Evolutionary conservation across 176 grass and related monocot genomes (phyloP).

Genomic region (bread wheat (Triticum aestivum)): IWGSC_CS_RefSeq_v2.1 NC_057802.1:30004158-30004657

Average conservation of each 20-base stretch:
- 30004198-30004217: not conserved
- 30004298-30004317: slow-evolving; percentile 35
- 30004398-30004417: slow-evolving; percentile 8
- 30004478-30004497: not conserved
- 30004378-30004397: slow-evolving; percentile 32
- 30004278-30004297: slow-evolving; percentile 24
- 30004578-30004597: not conserved
- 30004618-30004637: not conserved
- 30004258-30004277: slow-evolving; percentile 32
- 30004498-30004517: slow-evolving; percentile 23
- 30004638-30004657: not conserved
- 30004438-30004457: slow-evolving; percentile 16
- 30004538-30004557: slow-evolving; percentile 4
- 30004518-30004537: slow-evolving; percentile 11
- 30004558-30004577: not conserved
- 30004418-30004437: slow-evolving; percentile 29
- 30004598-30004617: not conserved
- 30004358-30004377: not conserved
- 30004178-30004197: slow-evolving; percentile 3
- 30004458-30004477: slow-evolving; percentile 20
- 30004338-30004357: not conserved
- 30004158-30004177: not conserved
- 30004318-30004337: slow-evolving; percentile 29
- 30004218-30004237: rapidly evolving
- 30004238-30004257: slow-evolving; percentile 11